Evolutionary conservation across 352 stramenopile species (phyloP), one percentile per base, ranked within the genome.

Genomic region (Globisporangium splendens): DNA sequence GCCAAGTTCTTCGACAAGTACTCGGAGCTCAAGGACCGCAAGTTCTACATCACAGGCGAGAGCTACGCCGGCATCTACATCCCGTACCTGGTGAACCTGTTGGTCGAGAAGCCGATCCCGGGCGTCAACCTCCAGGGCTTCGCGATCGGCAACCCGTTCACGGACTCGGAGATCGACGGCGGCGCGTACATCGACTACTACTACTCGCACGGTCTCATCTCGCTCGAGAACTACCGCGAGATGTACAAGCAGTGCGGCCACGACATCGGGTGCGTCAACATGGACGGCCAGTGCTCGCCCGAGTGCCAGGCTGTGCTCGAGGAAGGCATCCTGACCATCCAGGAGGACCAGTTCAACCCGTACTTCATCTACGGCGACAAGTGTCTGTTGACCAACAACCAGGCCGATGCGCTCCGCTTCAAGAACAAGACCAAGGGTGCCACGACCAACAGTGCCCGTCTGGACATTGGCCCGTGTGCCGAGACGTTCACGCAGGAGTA

Each of bases 31-130:
- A 64, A 83, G 44, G 67, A 73, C 49, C 84, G 84, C 46, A 68
- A 87, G 17, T 91, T 93, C 61, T 95, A 89, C 71, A 88, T 95
- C 48, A 87, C 84, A 10, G 85, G 85, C 13, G 85, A 95, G 59
- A 89, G 75, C 43, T 95, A 95, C 65, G 85, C 86, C 3, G 90
- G 89, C 0, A 90, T 96, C 70, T 97, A 98, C 79, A 92, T 97
- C 56, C 88, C 89, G 33, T 95, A 77, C 60, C 65, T 96, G 0
- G 82, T 95, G 7, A 64, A 93, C 46, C 59, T 81, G 20, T 63
- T 97, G 28, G 74, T 97, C 8, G 68, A 78, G 21, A 69, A 75
- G 39, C 83, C 82, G 18, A 76, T 90, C 35, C 39, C 67, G 22
- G 72, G 63, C n/a, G 80, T 95, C 7, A 89, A 89, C 55, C 65